Evolutionary conservation across 1,284 basidiomycete genomes (phyloP).

Genomic region (Stygiomarasmius scandens): DNA sequence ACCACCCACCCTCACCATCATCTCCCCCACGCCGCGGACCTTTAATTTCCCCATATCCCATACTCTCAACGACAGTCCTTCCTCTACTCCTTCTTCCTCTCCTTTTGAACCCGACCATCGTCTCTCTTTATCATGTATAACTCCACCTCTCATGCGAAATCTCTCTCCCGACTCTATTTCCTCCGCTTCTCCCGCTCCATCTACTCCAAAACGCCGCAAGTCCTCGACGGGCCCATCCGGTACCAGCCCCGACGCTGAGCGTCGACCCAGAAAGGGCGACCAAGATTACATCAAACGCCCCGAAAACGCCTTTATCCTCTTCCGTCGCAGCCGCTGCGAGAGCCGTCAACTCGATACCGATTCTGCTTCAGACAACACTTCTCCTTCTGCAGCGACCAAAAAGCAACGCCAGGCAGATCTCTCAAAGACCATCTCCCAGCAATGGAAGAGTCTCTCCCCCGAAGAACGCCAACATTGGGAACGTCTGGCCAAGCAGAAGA

Average conservation of each 20-base stretch:
- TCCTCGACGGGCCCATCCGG: conserved; percentile 37
- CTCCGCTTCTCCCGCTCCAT: conserved; percentile 34
- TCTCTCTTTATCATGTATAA: conserved; percentile 42
- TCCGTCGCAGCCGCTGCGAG: conserved; percentile 75
- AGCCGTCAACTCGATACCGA: conserved; percentile 49
- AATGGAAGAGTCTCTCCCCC: conserved; percentile 17
- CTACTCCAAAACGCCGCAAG: conserved; percentile 62
- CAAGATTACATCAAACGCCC: conserved; percentile 80
- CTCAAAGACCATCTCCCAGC: conserved; percentile 69
- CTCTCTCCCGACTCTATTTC: conserved; percentile 44
- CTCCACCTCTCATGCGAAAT: conserved; percentile 38
- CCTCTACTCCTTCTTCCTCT: conserved; percentile 62
- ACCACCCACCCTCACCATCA: conserved; percentile 62
- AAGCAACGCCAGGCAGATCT: conserved; percentile 58
- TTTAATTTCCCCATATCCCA: conserved; percentile 63
- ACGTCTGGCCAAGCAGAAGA: conserved; percentile 18
- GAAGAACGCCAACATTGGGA: conserved; percentile 19
- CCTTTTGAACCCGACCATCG: conserved; percentile 71
- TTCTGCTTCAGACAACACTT: conserved; percentile 42
- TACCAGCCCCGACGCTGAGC: conserved; percentile 62
- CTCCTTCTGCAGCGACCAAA: conserved; percentile 47
- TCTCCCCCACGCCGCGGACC: conserved; percentile 78
- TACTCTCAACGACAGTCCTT: conserved; percentile 62
- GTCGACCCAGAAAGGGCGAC: conserved; percentile 75
- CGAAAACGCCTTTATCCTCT: conserved; percentile 81